These are phyloP conservation scores for Paradendryphiella salina DNA, from an alignment of 2,329 filamentous ascomycete species.

Conservation along the genomic window DNA sequence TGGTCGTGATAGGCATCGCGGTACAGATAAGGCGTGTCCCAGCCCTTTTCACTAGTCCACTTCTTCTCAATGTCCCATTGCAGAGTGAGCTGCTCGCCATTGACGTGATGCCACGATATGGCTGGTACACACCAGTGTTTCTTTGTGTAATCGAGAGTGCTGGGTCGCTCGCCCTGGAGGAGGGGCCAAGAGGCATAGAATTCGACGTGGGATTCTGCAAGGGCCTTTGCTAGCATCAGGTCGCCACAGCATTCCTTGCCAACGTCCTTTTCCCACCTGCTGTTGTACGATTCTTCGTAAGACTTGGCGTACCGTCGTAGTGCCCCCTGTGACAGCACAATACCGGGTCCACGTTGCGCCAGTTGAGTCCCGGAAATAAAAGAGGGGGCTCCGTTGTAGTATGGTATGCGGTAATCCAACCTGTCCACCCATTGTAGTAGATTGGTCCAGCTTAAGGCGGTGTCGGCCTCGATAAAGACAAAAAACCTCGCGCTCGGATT, in stretches of 20 bases:
- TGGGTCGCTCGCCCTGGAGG: constrained; percentile 50
- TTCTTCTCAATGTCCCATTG: constrained; percentile 41
- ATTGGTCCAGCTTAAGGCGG: constrained; percentile 44
- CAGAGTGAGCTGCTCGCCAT: constrained; percentile 24
- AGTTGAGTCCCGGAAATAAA: constrained; percentile 46
- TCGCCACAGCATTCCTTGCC: constrained; percentile 47
- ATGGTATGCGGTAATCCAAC: constrained; percentile 47
- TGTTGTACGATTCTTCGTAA: constrained; percentile 37
- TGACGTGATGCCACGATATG: constrained; percentile 46
- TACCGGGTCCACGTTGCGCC: constrained; percentile 50
- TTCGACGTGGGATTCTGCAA: constrained; percentile 42
- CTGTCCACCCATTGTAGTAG: constrained; percentile 46
- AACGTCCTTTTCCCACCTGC: constrained; percentile 41
- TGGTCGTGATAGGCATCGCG: constrained; percentile 40
- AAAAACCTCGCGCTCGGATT: constrained; percentile 35
- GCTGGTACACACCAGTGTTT: constrained; percentile 51
- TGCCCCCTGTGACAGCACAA: constrained; percentile 49
- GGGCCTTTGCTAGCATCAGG: constrained; percentile 40
- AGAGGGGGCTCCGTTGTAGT: constrained; percentile 49
- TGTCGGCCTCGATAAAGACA: constrained; percentile 45
- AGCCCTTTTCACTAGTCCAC: constrained; percentile 41
- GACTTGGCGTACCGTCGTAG: constrained; percentile 39
- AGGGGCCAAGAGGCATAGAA: constrained; percentile 48
- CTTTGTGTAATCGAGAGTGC: constrained; percentile 46
- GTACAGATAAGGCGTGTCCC: constrained; percentile 40